A percentile compares a stretch with the other conserved stretches of the same genome.
Conservation (phyloP, 2,329 filamentous ascomycete species). For the Coleophoma cylindrospora region DNA sequence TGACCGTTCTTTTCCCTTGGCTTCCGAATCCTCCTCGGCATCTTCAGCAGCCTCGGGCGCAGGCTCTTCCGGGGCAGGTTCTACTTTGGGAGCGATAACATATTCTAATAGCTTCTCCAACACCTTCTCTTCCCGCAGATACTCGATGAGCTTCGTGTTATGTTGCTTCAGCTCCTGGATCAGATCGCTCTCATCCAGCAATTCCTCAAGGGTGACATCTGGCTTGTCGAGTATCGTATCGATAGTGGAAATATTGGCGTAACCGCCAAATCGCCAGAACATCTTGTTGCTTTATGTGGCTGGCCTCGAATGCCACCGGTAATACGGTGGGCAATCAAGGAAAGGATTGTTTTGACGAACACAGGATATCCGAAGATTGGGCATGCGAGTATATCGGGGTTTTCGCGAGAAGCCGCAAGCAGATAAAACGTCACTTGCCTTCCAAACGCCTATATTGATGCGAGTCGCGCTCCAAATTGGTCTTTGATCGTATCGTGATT, state of each 20-base stretch:
- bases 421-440: constrained; percentile 10
- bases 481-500: constrained; percentile 17
- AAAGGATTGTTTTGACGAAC: constrained; percentile 12
- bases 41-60: constrained; percentile 43
- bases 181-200: constrained; percentile 92
- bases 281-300: constrained; percentile 54
- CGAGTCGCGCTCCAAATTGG: background rate
- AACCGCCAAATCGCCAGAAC: constrained; percentile 99
- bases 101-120: constrained; percentile 85
- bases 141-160: constrained; percentile 96
- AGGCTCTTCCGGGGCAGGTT: constrained; percentile 41
- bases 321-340: constrained; percentile 16
- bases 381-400: constrained; percentile 23
- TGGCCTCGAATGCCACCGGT: constrained; percentile 22
- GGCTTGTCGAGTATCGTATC: constrained; percentile 94
- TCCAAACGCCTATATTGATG: too few species aligned
- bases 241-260: constrained; percentile 94
- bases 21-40: constrained; percentile 45
- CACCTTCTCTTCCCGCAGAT: constrained; percentile 80
- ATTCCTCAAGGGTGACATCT: constrained; percentile 90
- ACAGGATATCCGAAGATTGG: constrained; percentile 15
- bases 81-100: constrained; percentile 75
- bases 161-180: constrained; percentile 98
- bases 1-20: constrained; percentile 39
- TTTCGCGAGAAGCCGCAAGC: constrained; percentile 11